phyloP scores from a whole-genome alignment of 139 green algal genomes.

The Coelastrella sp. region DNA sequence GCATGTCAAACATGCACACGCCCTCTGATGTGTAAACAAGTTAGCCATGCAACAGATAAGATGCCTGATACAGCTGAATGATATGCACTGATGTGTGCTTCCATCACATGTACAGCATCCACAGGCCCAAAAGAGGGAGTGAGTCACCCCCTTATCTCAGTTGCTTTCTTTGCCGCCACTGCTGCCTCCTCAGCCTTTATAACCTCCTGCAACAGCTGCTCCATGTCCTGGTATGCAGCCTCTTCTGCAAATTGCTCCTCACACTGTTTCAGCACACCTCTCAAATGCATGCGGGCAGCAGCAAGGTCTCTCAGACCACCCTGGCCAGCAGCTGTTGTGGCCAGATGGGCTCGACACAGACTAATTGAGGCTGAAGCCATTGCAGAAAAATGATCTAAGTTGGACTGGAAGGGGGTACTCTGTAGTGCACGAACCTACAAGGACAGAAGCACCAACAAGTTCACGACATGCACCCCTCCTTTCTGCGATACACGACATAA shows the following conservation, averaged over 20 bases:
- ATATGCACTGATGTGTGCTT: no score
- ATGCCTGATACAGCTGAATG: no score
- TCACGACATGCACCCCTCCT: no score
- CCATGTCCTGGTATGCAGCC: conserved; percentile 19
- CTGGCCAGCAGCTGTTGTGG: neutral
- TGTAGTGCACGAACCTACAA: conserved; percentile 67
- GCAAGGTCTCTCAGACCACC: conserved; percentile 64
- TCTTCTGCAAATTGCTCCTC: conserved; percentile 58
- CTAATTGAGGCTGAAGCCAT: conserved; percentile 65
- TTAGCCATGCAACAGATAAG: no score
- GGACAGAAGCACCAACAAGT: no score
- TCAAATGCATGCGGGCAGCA: conserved; percentile 79
- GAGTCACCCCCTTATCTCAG: neutral
- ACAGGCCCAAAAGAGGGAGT: no score
- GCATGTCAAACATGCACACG: no score
- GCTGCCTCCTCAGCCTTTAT: conserved; percentile 32
- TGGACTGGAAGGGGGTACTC: conserved; percentile 61
- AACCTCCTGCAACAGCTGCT: conserved; percentile 44
- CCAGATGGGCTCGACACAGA: conserved; percentile 59
- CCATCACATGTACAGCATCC: no score
- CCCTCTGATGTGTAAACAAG: no score
- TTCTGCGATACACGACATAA: conserved; percentile 4
- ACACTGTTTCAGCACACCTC: conserved; percentile 74
- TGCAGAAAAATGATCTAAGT: conserved; percentile 57
- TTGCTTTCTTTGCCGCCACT: conserved; percentile 12